Conservation (phyloP, 2,329 filamentous ascomycete genomes). For the Trichoderma semiorbis region DNA sequence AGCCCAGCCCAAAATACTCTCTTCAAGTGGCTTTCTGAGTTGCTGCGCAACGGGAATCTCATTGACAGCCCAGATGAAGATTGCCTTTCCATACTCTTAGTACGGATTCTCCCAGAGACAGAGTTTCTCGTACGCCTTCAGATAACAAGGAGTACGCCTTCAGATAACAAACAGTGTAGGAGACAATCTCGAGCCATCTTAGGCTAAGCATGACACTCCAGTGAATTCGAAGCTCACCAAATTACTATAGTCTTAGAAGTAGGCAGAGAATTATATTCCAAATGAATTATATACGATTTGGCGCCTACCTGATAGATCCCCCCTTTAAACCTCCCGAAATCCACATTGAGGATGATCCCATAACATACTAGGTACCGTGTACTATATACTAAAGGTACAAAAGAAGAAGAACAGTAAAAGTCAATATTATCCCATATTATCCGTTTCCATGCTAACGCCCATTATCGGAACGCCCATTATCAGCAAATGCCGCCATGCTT, state of each 20-base stretch:
- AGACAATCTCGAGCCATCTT: background rate
- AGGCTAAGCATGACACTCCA: background rate
- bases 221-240: background rate
- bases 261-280: background rate
- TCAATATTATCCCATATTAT: background rate
- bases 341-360: background rate
- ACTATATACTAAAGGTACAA: background rate
- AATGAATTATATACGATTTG: background rate
- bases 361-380: background rate
- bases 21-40: background rate
- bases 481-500: constrained; percentile 33
- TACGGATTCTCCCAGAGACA: background rate
- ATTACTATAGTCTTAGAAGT: background rate
- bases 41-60: background rate
- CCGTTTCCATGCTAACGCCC: background rate
- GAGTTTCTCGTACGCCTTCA: background rate
- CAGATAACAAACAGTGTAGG: background rate
- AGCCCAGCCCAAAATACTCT: background rate
- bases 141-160: background rate
- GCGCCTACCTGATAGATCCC: background rate
- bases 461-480: constrained; percentile 23
- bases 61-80: background rate
- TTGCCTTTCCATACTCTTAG: too few relatives aligned
- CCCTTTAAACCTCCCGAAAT: background rate
- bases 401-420: background rate